Conservation (phyloP, 768 basidiomycete genomes). For the Mycena venus region DNA sequence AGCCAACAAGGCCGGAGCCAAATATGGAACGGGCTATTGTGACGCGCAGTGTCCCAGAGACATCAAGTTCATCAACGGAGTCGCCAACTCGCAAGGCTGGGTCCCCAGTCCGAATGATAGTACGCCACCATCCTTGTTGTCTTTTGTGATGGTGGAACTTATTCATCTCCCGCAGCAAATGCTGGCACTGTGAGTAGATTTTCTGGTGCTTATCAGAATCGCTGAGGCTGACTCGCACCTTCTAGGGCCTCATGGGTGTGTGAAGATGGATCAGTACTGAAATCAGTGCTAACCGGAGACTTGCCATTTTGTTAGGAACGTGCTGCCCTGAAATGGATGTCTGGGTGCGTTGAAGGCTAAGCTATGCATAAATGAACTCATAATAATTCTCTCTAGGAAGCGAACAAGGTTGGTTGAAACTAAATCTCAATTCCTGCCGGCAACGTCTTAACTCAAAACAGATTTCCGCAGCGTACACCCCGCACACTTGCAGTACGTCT, state of each 20-base stretch:
- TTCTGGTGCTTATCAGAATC: neutral
- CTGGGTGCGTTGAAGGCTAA: neutral
- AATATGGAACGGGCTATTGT: conserved; percentile 63
- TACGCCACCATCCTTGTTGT: neutral
- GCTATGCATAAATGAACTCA: conserved; percentile 36
- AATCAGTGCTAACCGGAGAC: neutral
- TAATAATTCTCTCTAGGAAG: conserved; percentile 26
- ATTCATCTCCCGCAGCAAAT: conserved; percentile 39
- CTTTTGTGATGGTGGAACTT: neutral
- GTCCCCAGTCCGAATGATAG: conserved; percentile 22
- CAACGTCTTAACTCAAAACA: neutral
- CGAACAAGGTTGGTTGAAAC: conserved; percentile 8
- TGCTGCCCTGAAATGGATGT: conserved; percentile 32
- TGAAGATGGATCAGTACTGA: neutral
- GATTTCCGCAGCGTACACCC: conserved; percentile 53
- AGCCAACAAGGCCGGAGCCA: conserved; percentile 63
- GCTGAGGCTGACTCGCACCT: neutral
- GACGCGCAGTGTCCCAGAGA: conserved; percentile 60
- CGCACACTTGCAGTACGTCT: conserved; percentile 51
- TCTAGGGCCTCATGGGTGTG: conserved; percentile 4
- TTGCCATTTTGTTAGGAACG: neutral
- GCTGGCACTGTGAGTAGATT: conserved; percentile 44
- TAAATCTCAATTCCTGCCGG: neutral
- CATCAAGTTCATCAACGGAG: conserved; percentile 73
- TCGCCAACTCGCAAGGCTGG: conserved; percentile 24